Percentiles rank a stretch among this genome's conserved stretches.
These are phyloP conservation scores for Ammopiptanthus mongolicus DNA, from an alignment of 306 rosid species.

Conservation along the genomic window DNA sequence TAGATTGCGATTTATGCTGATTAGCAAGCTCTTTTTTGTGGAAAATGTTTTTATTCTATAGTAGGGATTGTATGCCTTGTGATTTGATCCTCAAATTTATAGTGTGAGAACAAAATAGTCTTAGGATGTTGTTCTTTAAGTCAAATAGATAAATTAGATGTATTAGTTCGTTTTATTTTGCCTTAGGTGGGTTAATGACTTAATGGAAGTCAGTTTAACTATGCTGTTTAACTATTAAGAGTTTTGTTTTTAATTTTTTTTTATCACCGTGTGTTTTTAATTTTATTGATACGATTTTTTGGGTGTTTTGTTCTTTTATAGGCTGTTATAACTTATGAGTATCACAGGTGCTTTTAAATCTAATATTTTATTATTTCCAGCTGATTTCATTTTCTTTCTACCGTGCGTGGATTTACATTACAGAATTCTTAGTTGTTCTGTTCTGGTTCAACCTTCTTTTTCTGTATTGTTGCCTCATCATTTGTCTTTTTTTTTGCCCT, in stretches of 20 bases:
- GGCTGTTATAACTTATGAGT: neutral
- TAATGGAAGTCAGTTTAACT: neutral
- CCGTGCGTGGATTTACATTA: neutral
- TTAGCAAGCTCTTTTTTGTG: neutral
- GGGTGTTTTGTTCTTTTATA: neutral
- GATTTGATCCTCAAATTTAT: neutral
- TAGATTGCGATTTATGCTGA: neutral
- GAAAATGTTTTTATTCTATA: neutral
- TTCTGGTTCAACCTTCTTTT: neutral
- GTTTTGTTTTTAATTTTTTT: neutral
- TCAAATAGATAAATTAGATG: neutral
- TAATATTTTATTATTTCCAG: neutral
- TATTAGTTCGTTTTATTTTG: neutral
- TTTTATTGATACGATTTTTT: neutral
- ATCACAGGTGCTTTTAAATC: neutral
- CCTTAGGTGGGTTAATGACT: neutral
- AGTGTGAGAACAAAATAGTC: neutral
- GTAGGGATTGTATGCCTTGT: neutral
- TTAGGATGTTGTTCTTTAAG: neutral
- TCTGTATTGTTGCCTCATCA: neutral
- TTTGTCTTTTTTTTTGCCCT: neutral
- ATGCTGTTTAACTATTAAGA: neutral
- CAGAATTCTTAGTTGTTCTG: neutral
- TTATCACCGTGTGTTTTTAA: neutral
- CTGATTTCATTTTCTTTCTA: conserved; percentile 2